Conservation (phyloP, 2,329 filamentous ascomycete species). For the Fusarium siculi region DNA sequence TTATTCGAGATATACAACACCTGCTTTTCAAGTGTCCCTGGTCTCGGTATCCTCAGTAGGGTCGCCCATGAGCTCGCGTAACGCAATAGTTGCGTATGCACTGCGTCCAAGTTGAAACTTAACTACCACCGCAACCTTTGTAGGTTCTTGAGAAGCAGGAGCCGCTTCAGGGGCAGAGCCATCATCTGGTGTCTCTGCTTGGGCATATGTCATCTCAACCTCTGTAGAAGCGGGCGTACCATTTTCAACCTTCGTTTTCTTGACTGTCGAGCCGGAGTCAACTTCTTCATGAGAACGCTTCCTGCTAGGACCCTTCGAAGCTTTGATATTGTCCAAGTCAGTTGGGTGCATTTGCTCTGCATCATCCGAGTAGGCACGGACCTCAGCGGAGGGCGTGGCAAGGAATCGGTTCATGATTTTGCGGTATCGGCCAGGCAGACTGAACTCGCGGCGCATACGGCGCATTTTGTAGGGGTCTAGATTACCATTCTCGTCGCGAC, state of each 20-base stretch:
- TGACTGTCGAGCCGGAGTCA: conserved; percentile 31
- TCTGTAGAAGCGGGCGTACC: conserved; percentile 12
- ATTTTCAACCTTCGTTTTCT: conserved; percentile 43
- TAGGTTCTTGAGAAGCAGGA: conserved; percentile 32
- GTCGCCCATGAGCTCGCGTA: conserved; percentile 78
- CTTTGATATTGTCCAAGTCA: conserved; percentile 77
- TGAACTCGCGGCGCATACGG: conserved; percentile 85
- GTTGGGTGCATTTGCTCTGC: conserved; percentile 90
- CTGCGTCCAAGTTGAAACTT: conserved; percentile 82
- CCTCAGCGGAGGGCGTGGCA: conserved; percentile 71
- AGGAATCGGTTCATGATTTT: conserved; percentile 81
- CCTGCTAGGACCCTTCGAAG: conserved; percentile 42
- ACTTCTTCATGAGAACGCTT: conserved; percentile 38
- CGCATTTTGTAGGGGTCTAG: conserved; percentile 90
- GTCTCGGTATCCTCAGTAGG: conserved; percentile 41
- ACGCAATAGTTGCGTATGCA: conserved; percentile 86
- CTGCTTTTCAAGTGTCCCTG: background rate
- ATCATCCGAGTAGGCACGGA: conserved; percentile 75
- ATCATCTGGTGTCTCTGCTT: conserved; percentile 18
- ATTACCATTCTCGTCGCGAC: conserved; percentile 76
- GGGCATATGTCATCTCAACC: conserved; percentile 24
- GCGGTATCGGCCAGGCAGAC: conserved; percentile 87
- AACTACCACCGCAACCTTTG: conserved; percentile 72
- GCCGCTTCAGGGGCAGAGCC: background rate
- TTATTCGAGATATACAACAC: background rate